Conservation (phyloP, 176 grass and related monocot genomes). For the Avena sativa region DNA sequence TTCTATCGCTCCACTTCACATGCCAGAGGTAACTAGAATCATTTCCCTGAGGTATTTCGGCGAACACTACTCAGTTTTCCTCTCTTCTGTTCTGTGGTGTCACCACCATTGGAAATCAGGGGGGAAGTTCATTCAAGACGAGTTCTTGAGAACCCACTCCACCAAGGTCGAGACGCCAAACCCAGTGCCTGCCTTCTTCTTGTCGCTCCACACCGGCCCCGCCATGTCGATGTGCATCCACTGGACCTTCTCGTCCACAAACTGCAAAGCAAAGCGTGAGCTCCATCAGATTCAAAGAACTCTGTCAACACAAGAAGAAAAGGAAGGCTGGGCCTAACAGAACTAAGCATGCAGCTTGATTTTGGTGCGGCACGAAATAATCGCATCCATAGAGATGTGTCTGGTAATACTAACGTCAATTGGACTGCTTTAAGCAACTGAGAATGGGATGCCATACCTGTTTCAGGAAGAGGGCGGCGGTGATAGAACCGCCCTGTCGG, state of each 20-base stretch:
- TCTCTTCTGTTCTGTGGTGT: neutral
- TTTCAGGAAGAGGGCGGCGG: constrained; percentile 88
- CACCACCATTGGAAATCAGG: neutral
- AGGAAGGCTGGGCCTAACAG: neutral
- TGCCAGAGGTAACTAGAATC: constrained; percentile 11
- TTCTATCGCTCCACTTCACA: constrained; percentile 33
- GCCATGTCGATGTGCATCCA: constrained; percentile 99
- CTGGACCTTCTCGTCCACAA: constrained; percentile 95
- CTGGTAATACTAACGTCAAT: neutral
- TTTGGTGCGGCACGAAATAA: neutral
- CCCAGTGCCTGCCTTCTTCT: constrained; percentile 80
- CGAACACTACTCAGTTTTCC: neutral
- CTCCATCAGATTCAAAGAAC: neutral
- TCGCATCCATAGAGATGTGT: neutral
- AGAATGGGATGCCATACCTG: constrained; percentile 57
- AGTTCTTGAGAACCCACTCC: constrained; percentile 97
- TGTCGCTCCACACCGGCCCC: constrained; percentile 90
- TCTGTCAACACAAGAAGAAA: neutral
- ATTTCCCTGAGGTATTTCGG: neutral
- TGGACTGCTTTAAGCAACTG: neutral
- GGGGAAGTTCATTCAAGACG: constrained; percentile 45
- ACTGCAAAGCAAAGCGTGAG: constrained; percentile 47
- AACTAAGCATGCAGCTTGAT: neutral
- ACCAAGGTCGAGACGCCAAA: constrained; percentile 94
- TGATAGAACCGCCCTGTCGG: constrained; percentile 87